phyloP scores from a whole-genome alignment of 805 yeast species.

The Ogataea populi-albae region DNA sequence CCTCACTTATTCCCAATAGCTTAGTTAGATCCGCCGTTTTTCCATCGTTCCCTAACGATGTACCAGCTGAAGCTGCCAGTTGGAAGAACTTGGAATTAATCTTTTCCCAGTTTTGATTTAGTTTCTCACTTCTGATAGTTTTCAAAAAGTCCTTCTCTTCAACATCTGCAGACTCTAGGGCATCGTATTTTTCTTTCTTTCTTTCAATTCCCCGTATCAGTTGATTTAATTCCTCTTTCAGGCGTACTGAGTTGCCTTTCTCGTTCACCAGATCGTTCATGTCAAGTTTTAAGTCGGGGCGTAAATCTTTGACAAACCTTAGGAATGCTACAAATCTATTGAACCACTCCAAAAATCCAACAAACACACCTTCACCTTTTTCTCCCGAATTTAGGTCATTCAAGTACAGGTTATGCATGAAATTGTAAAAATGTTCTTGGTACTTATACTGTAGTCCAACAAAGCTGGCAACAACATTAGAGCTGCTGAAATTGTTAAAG shows the following conservation, averaged over 20 bases:
- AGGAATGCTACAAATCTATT: slow-evolving; percentile 61
- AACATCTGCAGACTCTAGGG: slow-evolving; percentile 23
- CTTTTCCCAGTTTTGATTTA: slow-evolving; percentile 43
- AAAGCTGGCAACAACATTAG: slow-evolving; percentile 66
- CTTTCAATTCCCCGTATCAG: slow-evolving; percentile 36
- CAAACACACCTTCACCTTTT: slow-evolving; percentile 48
- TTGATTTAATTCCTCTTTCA: slow-evolving; percentile 39
- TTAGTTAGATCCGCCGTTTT: slow-evolving; percentile 16
- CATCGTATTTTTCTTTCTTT: slow-evolving; percentile 39
- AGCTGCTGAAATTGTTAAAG: slow-evolving; percentile 37
- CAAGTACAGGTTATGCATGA: slow-evolving; percentile 77
- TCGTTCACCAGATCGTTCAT: slow-evolving; percentile 35
- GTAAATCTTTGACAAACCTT: slow-evolving; percentile 52
- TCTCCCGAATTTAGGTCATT: slow-evolving; percentile 55
- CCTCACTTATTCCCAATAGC: slow-evolving; percentile 37
- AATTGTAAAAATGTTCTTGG: slow-evolving; percentile 67
- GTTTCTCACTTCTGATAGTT: slow-evolving; percentile 21
- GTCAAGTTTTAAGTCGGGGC: slow-evolving; percentile 42
- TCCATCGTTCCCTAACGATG: slow-evolving; percentile 12
- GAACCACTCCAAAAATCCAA: slow-evolving; percentile 71
- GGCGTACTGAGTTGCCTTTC: slow-evolving; percentile 29
- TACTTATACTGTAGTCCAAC: slow-evolving; percentile 67
- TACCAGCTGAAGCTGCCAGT: slow-evolving; percentile 13
- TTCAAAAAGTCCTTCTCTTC: slow-evolving; percentile 24
- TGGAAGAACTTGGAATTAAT: slow-evolving; percentile 34